Base-by-base conservation (phyloP, 1,284 basidiomycete genomes). In the Leccinum griseonigrum region DNA sequence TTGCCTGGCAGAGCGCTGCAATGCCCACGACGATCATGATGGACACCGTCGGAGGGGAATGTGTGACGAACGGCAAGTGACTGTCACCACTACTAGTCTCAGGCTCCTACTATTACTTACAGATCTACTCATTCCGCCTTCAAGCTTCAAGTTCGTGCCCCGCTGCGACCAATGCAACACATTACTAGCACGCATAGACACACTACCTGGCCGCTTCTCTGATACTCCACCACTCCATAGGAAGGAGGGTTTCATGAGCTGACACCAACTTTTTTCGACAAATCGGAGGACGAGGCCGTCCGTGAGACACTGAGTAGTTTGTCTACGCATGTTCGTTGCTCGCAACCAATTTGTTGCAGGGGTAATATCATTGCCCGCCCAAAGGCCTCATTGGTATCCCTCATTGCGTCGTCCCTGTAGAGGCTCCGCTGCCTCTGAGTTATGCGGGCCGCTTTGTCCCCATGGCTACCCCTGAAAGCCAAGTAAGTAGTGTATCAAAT, bases 381-480 rank as follows among this genome's bases (percentile, higher is more conserved):
- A 26, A 26, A 48, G 13, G 22, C 46, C 13, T 48, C 46, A 7
- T 48, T 26, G 11, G 0, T 3, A 26, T 48, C 46, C 46, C 46
- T 48, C 46, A 22, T 48, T 48, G 46, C 22, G 22, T 22, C 46
- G 22, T 48, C 46, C 63, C 73, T 54, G 62, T 65, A 58, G 68
- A 68, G 11, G 69, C 76, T 31, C 84, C 86, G 2, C 79, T 79
- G 36, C 13, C 78, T 92, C 61, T 87, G 83, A 54, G 77, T 89
- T 68, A 82, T 91, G 63, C 84, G 85, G 50, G 86, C 87, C 62
- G 86, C 85, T 3, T 73, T 66, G 76, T 79, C 3, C 78, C 80
- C 14, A 69, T 88, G 48, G 84, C n/a, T 14, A 26, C 46, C 46
- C 46, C 46, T 48, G 46, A 22, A 7, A 48, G 46, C 13, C 46